A percentile compares a stretch with the other conserved stretches of the same genome.
Conservation (phyloP, 2,329 filamentous ascomycete genomes). For the Colletotrichum viniferum region DNA sequence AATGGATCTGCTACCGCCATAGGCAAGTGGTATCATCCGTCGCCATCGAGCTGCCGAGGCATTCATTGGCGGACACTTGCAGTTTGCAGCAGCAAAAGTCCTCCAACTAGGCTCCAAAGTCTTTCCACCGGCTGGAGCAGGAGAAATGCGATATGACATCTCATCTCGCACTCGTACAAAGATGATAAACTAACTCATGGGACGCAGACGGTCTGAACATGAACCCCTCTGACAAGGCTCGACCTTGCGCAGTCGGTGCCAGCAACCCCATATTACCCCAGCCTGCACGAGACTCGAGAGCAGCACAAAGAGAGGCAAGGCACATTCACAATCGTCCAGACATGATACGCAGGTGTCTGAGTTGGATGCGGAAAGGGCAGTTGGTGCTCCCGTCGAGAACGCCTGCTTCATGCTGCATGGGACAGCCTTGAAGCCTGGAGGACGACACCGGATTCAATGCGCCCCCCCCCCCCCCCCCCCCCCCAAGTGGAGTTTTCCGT, state of each 20-base stretch:
- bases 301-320: neutral
- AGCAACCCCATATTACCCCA: neutral
- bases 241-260: neutral
- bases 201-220: slow-evolving; percentile 12
- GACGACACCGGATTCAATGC: neutral
- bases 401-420: slow-evolving; percentile 11
- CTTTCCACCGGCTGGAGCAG: neutral
- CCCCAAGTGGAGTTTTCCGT: too few relatives aligned
- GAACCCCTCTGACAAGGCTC: neutral
- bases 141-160: neutral
- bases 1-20: neutral
- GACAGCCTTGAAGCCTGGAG: neutral
- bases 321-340: slow-evolving; percentile 3
- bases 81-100: neutral
- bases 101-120: neutral
- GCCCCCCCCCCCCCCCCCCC: too few relatives aligned
- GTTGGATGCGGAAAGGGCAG: neutral
- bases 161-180: neutral
- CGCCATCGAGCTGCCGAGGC: neutral
- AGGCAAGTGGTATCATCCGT: neutral
- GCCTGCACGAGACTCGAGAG: neutral
- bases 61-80: neutral
- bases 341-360: slow-evolving; percentile 5
- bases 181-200: neutral
- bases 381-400: neutral